Base-by-base conservation (phyloP, 805 yeast species). In the Candida anglica region DNA sequence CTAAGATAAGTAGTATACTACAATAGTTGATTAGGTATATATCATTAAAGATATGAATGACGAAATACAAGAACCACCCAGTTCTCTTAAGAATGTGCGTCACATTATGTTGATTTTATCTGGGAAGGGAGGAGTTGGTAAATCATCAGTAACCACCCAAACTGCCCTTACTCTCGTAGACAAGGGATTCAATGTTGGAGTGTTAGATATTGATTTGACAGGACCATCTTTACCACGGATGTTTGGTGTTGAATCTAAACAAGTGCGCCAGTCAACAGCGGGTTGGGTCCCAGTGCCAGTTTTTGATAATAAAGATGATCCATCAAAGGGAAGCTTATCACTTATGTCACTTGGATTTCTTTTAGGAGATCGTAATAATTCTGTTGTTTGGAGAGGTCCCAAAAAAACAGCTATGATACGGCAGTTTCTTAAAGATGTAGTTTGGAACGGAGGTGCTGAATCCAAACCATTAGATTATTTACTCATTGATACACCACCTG, bases 301-400 rank as follows among this genome's bases (percentile, higher is more conserved):
- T 10, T 53, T 52, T 40, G 34, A 34, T 23, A 32, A 19, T 19
- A 33, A 15, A 15, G 24, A 16, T 11, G 22, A 14, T 7, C 28
- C 37, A 36, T 58, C 18, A 58, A 71, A 38, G 50, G 75, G 50
- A 3, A 50, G 33, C 32, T 59, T 91, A 9, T 71, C 76, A 18
- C 72, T 89, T 28, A 87, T 91, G 83, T 86, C 95, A 3, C 58
- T 93, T 10, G 99, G 98, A 5, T 93, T 93, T 53, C 59, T 93
- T 33, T 60, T 93, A 5, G 80, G 82, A 17, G 81, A 86, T 50
- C 61, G 98, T 41, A 95, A 94, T 18, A 86, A 83, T 48, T 79
- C 94, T 17, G 93, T 93, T 13, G 97, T 93, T 7, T 93, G 99
- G 99, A 71, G 98, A 52, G 99, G 99, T 0, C 98, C 99, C 3